Percentiles rank a stretch among this genome's conserved stretches.
These are phyloP conservation scores for Chrysopogon serrulatus DNA, from an alignment of 176 grass and related monocot genomes.

Conservation along the genomic window DNA sequence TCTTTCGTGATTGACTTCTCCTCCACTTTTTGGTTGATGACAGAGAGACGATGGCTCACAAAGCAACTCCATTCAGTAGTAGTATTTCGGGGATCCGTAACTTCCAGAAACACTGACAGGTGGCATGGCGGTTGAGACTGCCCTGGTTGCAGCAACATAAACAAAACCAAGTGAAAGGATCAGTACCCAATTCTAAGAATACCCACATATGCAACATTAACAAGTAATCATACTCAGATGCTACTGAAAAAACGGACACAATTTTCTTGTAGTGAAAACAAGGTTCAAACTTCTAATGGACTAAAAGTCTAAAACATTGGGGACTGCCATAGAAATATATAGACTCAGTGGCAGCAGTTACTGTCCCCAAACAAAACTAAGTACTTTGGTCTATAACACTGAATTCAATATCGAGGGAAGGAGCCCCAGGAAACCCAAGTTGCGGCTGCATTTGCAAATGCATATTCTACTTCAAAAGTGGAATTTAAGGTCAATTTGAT, in stretches of 20 bases:
- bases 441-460: background rate
- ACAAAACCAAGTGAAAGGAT: constrained; percentile 31
- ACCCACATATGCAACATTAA: constrained; percentile 12
- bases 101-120: constrained; percentile 95
- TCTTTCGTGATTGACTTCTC: constrained; percentile 88
- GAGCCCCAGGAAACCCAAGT: background rate
- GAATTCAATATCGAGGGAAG: background rate
- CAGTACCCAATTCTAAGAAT: constrained; percentile 16
- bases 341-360: background rate
- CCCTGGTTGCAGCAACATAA: constrained; percentile 66
- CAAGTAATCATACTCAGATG: background rate
- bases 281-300: background rate
- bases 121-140: constrained; percentile 97
- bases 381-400: background rate
- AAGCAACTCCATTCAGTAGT: constrained; percentile 93
- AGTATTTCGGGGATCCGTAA: constrained; percentile 75
- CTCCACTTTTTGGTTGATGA: constrained; percentile 89
- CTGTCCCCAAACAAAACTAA: background rate
- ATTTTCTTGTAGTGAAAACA: constrained; percentile 12
- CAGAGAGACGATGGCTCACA: constrained; percentile 89
- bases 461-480: background rate
- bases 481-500: background rate
- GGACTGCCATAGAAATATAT: background rate
- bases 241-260: constrained; percentile 22
- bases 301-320: background rate